Conservation (phyloP, 805 yeast genomes). For the Kuraishia molischiana region DNA sequence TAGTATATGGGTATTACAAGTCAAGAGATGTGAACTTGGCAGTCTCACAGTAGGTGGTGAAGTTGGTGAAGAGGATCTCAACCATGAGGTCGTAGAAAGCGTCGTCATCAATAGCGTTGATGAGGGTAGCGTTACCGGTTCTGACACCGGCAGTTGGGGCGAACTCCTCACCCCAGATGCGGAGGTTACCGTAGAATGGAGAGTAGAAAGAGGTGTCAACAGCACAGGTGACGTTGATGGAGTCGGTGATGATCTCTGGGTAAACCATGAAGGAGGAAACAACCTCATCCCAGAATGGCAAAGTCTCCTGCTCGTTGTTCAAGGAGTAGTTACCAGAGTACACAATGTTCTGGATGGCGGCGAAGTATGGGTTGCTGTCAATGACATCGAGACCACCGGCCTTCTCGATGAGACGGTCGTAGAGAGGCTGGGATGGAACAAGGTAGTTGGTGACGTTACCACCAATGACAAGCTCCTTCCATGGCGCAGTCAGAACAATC, state of each 20-base stretch:
- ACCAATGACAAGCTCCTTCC: slow-evolving; percentile 28
- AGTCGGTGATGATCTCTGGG: slow-evolving; percentile 23
- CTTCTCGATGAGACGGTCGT: slow-evolving; percentile 22
- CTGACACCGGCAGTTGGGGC: slow-evolving; percentile 23
- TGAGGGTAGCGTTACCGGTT: slow-evolving; percentile 26
- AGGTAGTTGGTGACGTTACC: slow-evolving; percentile 31
- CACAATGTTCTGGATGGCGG: slow-evolving; percentile 18
- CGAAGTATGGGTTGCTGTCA: slow-evolving; percentile 18
- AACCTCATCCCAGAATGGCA: slow-evolving; percentile 35
- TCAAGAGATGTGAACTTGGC: slow-evolving; percentile 4
- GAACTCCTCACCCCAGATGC: slow-evolving; percentile 26
- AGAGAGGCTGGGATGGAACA: slow-evolving; percentile 27
- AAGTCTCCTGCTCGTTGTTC: slow-evolving; percentile 21
- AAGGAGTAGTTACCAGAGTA: slow-evolving; percentile 25
- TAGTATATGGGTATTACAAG: slow-evolving; percentile 2
- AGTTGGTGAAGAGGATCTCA: slow-evolving; percentile 24
- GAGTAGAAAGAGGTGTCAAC: slow-evolving; percentile 30
- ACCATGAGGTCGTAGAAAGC: slow-evolving; percentile 20
- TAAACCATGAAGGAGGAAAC: slow-evolving; percentile 25
- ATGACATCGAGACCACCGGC: slow-evolving; percentile 23
- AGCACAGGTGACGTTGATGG: slow-evolving; percentile 21
- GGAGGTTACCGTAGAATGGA: slow-evolving; percentile 30
- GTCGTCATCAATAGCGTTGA: slow-evolving; percentile 21
- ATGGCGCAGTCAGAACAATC: slow-evolving; percentile 28
- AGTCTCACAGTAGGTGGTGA: slow-evolving; percentile 25